A percentile compares a stretch with the other conserved stretches of the same genome.
These are phyloP conservation scores for Panaeolus papilionaceus DNA, from an alignment of 768 basidiomycete species.

Conservation along the genomic window DNA sequence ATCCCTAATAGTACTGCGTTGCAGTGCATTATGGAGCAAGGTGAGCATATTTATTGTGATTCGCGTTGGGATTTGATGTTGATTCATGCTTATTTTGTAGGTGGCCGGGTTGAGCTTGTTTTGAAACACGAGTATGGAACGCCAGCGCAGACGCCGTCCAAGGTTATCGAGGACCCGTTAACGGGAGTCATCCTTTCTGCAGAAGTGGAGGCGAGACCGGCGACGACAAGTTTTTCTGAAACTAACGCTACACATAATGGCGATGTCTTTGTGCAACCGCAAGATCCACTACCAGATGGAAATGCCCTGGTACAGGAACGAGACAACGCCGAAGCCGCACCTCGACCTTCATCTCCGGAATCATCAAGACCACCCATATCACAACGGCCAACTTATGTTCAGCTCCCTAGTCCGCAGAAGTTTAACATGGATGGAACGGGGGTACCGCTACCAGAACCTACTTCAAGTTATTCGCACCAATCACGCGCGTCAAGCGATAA, in stretches of 20 bases:
- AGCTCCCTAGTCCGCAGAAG: slow-evolving; percentile 40
- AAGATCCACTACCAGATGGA: not conserved
- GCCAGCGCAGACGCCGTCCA: slow-evolving; percentile 2
- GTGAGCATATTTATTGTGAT: slow-evolving; percentile 25
- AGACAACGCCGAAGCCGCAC: not conserved
- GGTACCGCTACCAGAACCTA: slow-evolving; percentile 28
- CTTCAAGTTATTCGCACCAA: slow-evolving; percentile 31
- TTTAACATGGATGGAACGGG: slow-evolving; percentile 36
- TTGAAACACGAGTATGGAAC: slow-evolving; percentile 48
- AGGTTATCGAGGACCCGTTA: slow-evolving; percentile 6
- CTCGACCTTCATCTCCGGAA: slow-evolving; percentile 15
- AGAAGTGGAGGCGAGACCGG: slow-evolving; percentile 2
- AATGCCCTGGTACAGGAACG: not conserved
- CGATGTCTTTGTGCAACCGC: not conserved
- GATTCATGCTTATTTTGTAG: slow-evolving; percentile 40
- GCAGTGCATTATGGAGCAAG: slow-evolving; percentile 68
- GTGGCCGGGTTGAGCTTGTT: slow-evolving; percentile 63
- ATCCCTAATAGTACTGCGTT: slow-evolving; percentile 52
- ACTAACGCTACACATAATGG: not conserved
- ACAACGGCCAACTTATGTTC: slow-evolving; percentile 45
- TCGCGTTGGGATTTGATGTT: not conserved
- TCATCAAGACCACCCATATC: slow-evolving; percentile 20
- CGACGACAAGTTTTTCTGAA: not conserved
- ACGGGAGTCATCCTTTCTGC: slow-evolving; percentile 6
- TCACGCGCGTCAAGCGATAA: slow-evolving; percentile 30